Evolutionary conservation across 2,329 filamentous ascomycete species (phyloP), one percentile per base, ranked within the genome.

Genomic region (Cladophialophora bantiana): DNA sequence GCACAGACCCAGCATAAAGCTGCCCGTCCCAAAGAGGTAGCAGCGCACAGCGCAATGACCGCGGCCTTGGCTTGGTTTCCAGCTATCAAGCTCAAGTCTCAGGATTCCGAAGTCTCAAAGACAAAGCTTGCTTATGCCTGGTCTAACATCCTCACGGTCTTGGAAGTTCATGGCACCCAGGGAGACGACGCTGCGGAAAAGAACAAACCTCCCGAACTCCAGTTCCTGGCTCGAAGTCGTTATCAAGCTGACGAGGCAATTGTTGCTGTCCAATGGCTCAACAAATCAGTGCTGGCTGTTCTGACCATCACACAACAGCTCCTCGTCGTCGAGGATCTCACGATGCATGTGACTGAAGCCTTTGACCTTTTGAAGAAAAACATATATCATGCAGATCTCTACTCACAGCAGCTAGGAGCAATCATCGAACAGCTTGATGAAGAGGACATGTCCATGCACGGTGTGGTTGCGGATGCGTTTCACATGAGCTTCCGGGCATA

Each of bases 61-160:
- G 96, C 94, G 2, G 97, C 94, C 73, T 80, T 99, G 58, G 93
- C 95, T 38, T 99, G 95, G 95, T 99, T 99, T 76, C 95, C 95
- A 1, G 93, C 94, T 1, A 95, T 99, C 54, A 95, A 92, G 75
- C 83, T 99, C 52, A 98, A 98, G 78, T 86, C 88, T 15, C 86
- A 88, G 9, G 89, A 93, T 68, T 82, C 86, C 1, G 84, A 86
- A 55, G 88, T 86, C 0, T 88, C 88, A 4, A 90, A 88, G 73
- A 86, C 89, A 7, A 98, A 99, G 78, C 85, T 99, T 18, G 94
- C 92, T 0, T 99, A 99, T 80, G 97, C 94, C 78, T 99, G 95
- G 95, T 98, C 95, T 1, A 98, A 98, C 74, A 88, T 98, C n/a
- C 81, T 99, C 71, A 98, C 94, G 0, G 89, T 99, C 4, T 81